A percentile compares a stretch with the other conserved stretches of the same genome.
phyloP scores from a whole-genome alignment of 108 stramenopile genomes.

The Pelagomonas calceolata region DNA sequence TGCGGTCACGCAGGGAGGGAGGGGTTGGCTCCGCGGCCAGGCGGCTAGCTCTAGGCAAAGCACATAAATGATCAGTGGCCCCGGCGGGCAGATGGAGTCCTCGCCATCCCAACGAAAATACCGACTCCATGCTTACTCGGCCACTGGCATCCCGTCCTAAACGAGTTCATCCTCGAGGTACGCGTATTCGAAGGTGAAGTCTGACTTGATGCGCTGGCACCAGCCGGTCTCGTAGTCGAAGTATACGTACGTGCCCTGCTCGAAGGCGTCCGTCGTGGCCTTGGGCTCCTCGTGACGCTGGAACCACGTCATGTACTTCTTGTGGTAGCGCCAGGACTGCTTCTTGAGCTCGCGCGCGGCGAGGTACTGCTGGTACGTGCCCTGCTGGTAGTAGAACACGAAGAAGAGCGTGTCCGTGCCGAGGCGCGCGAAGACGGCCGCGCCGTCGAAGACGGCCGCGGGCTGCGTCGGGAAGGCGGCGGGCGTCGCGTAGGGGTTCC shows the following conservation, averaged over 20 bases:
- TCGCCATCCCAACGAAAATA: too few species aligned
- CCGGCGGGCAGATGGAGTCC: too few species aligned
- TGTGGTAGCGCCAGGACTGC: constrained; percentile 97
- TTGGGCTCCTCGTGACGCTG: constrained; percentile 90
- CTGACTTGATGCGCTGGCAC: constrained; percentile 91
- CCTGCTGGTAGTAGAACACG: constrained; percentile 97
- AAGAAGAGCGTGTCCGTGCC: constrained; percentile 97
- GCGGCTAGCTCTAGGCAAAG: too few species aligned
- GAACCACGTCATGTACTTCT: constrained; percentile 99
- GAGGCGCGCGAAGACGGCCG: constrained; percentile 86
- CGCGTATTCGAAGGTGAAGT: constrained; percentile 92
- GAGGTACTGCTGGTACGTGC: constrained; percentile 94
- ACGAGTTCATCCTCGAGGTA: constrained; percentile 84
- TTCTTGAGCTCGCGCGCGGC: constrained; percentile 94
- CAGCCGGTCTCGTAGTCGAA: constrained; percentile 98
- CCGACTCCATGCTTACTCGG: too few species aligned
- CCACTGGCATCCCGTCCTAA: too few species aligned
- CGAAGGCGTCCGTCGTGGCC: constrained; percentile 93
- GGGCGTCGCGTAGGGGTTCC: constrained; percentile 81
- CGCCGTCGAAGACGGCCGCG: constrained; percentile 71
- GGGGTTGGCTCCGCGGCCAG: too few species aligned
- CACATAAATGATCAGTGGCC: too few species aligned
- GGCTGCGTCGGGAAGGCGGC: constrained; percentile 77
- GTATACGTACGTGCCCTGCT: constrained; percentile 97
- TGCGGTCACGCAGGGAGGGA: too few species aligned